A percentile compares a stretch with the other conserved stretches of the same genome.
These are phyloP conservation scores for Acorus gramineus DNA, from an alignment of 106 monocot genomes.

Conservation along the genomic window DNA sequence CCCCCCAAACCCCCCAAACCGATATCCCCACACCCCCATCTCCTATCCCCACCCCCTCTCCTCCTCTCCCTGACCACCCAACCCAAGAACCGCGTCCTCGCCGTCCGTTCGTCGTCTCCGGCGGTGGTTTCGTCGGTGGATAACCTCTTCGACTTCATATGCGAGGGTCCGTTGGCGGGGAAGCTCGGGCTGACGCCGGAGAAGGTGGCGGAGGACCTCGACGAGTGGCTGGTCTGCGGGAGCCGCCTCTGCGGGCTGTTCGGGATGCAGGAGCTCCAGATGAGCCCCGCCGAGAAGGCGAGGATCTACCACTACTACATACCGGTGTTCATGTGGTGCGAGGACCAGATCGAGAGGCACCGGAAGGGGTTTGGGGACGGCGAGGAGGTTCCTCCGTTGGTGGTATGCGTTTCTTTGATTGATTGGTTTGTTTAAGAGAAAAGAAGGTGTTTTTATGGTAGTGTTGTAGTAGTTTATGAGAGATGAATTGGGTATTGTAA, in stretches of 20 bases:
- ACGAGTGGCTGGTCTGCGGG: conserved; percentile 69
- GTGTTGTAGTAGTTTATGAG: too few species aligned
- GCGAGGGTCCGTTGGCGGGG: conserved; percentile 52
- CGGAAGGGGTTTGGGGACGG: conserved; percentile 38
- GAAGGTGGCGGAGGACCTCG: conserved; percentile 47
- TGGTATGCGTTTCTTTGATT: conserved; percentile 36
- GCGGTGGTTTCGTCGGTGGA: conserved; percentile 60
- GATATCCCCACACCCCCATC: too few species aligned
- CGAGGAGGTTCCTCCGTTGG: conserved; percentile 65
- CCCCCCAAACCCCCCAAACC: too few species aligned
- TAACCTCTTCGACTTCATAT: conserved; percentile 77
- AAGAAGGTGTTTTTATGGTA: too few species aligned
- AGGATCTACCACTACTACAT: conserved; percentile 88
- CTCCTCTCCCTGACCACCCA: too few species aligned
- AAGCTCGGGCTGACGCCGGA: conserved; percentile 56
- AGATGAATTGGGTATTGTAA: too few species aligned
- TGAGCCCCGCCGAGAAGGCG: conserved; percentile 55
- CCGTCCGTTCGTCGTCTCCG: conserved; percentile 31
- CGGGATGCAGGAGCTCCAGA: conserved; percentile 39
- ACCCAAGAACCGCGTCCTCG: neutral
- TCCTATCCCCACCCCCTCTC: too few species aligned
- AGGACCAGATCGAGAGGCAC: conserved; percentile 57
- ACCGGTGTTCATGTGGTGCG: conserved; percentile 92
- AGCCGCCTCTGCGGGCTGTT: conserved; percentile 53
- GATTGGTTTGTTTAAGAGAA: neutral